These are phyloP conservation scores for Russula sp. DNA, from an alignment of 768 basidiomycete genomes.

Conservation along the genomic window DNA sequence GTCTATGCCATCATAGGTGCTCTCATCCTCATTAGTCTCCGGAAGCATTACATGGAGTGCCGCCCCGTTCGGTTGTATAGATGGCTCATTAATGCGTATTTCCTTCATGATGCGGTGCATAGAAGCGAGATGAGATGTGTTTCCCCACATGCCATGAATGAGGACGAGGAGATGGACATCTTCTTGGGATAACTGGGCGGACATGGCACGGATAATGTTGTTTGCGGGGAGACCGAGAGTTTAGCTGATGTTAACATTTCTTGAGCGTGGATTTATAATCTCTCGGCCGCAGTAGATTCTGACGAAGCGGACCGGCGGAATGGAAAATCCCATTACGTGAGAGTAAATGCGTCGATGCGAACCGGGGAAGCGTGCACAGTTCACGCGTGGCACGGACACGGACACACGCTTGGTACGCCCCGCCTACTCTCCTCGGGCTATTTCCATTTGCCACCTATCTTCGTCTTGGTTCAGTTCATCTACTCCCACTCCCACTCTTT, in stretches of 20 bases:
- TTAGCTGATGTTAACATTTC: too few relatives aligned
- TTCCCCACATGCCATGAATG: slow-evolving; percentile 75
- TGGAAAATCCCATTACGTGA: background rate
- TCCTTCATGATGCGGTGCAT: slow-evolving; percentile 47
- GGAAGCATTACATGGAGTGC: slow-evolving; percentile 56
- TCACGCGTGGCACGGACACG: too few relatives aligned
- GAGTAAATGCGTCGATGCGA: background rate
- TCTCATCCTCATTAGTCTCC: slow-evolving; percentile 54
- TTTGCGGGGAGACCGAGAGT: too few relatives aligned
- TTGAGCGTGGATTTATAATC: too few relatives aligned
- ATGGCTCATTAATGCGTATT: slow-evolving; percentile 27
- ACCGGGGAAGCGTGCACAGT: too few relatives aligned
- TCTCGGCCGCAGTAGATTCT: too few relatives aligned
- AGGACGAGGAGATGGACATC: slow-evolving; percentile 28
- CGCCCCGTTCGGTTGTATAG: slow-evolving; percentile 31
- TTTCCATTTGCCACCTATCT: background rate
- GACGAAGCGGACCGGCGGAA: too few relatives aligned
- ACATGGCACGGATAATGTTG: background rate
- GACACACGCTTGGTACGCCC: background rate
- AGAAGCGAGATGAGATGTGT: slow-evolving; percentile 55
- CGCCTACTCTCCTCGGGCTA: background rate
- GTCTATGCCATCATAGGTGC: slow-evolving; percentile 79
- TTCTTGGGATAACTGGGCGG: background rate
- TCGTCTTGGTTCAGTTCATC: background rate
- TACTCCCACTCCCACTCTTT: background rate